phyloP scores from a whole-genome alignment of 2,329 filamentous ascomycete genomes.

The Clonostachys solani region DNA sequence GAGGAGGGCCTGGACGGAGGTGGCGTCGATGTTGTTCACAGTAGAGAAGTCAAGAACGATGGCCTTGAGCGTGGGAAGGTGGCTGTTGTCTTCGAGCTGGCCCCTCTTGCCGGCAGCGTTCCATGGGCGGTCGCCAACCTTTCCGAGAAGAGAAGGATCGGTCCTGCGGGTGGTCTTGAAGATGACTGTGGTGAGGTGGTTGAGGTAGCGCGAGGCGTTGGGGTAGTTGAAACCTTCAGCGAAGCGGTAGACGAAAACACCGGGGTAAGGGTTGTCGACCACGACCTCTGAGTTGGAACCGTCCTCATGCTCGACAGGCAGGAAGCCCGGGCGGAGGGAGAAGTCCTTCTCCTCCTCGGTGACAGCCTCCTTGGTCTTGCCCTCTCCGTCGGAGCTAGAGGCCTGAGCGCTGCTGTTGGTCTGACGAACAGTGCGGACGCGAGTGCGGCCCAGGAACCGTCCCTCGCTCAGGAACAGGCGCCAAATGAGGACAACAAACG shows the following conservation, averaged over 20 bases:
- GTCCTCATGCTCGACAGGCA: conserved; percentile 44
- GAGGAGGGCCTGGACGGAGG: conserved; percentile 47
- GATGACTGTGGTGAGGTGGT: conserved; percentile 40
- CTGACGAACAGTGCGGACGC: conserved; percentile 80
- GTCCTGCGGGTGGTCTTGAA: conserved; percentile 40
- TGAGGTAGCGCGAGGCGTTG: conserved; percentile 46
- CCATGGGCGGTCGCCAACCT: conserved; percentile 52
- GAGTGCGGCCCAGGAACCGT: conserved; percentile 73
- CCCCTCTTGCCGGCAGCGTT: conserved; percentile 44
- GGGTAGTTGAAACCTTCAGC: conserved; percentile 53
- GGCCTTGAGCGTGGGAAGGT: conserved; percentile 46
- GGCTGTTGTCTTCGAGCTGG: conserved; percentile 17
- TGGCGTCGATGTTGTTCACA: conserved; percentile 52
- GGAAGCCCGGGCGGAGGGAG: conserved; percentile 32
- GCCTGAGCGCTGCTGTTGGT: conserved; percentile 56
- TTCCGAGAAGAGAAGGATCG: conserved; percentile 34
- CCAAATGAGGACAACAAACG: conserved; percentile 69
- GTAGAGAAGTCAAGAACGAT: conserved; percentile 51
- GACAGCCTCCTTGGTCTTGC: conserved; percentile 5
- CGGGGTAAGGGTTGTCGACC: conserved; percentile 43
- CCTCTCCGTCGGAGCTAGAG: conserved; percentile 48
- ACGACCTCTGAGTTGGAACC: conserved; percentile 43
- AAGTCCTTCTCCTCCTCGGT: conserved; percentile 35
- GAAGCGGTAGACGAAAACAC: conserved; percentile 52
- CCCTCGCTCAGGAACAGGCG: conserved; percentile 75